phyloP scores from a whole-genome alignment of 106 monocot genomes.

The Gastrodia elata region DNA sequence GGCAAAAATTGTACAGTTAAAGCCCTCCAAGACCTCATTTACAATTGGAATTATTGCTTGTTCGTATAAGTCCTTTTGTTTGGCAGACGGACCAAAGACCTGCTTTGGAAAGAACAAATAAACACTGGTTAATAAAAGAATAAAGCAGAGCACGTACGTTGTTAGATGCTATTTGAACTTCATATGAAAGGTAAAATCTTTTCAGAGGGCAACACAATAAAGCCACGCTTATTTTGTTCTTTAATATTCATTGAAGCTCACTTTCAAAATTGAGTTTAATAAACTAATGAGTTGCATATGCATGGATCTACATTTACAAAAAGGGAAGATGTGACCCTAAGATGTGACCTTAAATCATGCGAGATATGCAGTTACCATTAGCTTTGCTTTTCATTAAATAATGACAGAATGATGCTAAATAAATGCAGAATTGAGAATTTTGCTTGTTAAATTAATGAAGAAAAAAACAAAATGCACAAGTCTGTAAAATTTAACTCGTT shows the following conservation, averaged over 20 bases:
- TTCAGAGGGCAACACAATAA: background rate
- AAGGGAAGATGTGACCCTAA: background rate
- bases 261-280: background rate
- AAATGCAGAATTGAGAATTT: background rate
- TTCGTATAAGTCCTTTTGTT: conserved; percentile 80
- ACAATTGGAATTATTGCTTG: conserved; percentile 99
- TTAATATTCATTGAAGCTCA: background rate
- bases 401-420: background rate
- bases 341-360: background rate
- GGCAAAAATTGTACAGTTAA: conserved; percentile 98
- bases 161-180: background rate
- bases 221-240: background rate
- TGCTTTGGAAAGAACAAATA: conserved; percentile 15
- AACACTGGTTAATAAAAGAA: background rate
- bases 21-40: conserved; percentile 96
- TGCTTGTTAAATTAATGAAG: background rate
- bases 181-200: background rate
- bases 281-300: background rate
- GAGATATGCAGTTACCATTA: background rate
- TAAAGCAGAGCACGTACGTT: background rate
- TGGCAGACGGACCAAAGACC: conserved; percentile 90
- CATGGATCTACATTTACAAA: background rate
- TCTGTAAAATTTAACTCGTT: too few relatives aligned
- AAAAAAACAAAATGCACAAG: too few relatives aligned
- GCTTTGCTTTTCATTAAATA: background rate